A percentile compares a stretch with the other conserved stretches of the same genome.
Conservation (phyloP, 108 stramenopile genomes). For the Nitzschia inconspicua region DNA sequence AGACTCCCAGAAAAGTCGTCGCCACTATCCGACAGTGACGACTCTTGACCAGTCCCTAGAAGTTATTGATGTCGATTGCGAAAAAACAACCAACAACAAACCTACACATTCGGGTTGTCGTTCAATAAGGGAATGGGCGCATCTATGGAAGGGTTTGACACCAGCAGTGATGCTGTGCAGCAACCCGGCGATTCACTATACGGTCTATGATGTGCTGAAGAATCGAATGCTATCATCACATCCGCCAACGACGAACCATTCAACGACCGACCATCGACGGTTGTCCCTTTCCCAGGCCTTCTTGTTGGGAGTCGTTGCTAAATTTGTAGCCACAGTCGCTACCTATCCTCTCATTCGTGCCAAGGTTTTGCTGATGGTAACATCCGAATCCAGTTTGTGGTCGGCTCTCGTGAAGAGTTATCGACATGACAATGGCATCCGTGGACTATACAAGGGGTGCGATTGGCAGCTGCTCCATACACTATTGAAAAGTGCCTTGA, state of each 20-base stretch:
- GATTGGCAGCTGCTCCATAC: constrained; percentile 77
- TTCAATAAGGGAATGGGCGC: no score
- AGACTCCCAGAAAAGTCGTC: no score
- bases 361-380: constrained; percentile 89
- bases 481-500: constrained; percentile 73
- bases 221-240: constrained; percentile 3
- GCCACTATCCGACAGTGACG: no score
- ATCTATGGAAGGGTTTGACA: constrained; percentile 82
- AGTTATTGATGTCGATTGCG: no score
- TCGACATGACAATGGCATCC: constrained; percentile 40
- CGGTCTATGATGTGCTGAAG: constrained; percentile 84
- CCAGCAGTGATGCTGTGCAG: constrained; percentile 87
- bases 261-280: background rate
- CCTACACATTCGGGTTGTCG: no score
- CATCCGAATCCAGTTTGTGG: constrained; percentile 11
- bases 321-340: constrained; percentile 84
- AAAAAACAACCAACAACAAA: no score
- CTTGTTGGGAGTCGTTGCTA: constrained; percentile 70
- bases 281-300: constrained; percentile 69
- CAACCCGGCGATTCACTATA: constrained; percentile 95
- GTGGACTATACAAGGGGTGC: constrained; percentile 76
- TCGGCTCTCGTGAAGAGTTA: constrained; percentile 39
- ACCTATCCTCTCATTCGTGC: constrained; percentile 95
- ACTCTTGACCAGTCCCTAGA: no score
- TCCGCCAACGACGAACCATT: no score